Percentiles rank a stretch among this genome's conserved stretches.
These are phyloP conservation scores for Geotrichum phurueaensis DNA, from an alignment of 1,139 yeast genomes.

Conservation along the genomic window DNA sequence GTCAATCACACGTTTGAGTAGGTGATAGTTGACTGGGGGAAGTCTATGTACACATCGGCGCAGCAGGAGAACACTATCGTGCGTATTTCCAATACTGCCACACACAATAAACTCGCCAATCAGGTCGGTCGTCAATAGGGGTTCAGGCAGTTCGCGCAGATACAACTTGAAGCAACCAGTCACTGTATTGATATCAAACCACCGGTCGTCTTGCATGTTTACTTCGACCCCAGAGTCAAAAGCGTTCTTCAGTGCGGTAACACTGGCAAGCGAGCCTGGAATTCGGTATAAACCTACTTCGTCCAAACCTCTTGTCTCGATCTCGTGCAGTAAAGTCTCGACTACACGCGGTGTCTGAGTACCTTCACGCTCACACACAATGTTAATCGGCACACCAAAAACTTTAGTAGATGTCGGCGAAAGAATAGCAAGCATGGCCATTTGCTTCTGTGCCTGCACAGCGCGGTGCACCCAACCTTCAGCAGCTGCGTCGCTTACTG, in stretches of 20 bases:
- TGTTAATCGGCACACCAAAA: slow-evolving; percentile 83
- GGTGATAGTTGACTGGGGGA: slow-evolving; percentile 61
- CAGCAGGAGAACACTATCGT: slow-evolving; percentile 39
- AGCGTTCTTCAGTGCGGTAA: slow-evolving; percentile 59
- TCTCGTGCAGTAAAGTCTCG: slow-evolving; percentile 57
- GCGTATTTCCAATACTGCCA: slow-evolving; percentile 20
- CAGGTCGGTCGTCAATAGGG: slow-evolving; percentile 60
- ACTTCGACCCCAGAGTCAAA: slow-evolving; percentile 71
- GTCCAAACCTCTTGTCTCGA: slow-evolving; percentile 77
- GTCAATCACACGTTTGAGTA: slow-evolving; percentile 57
- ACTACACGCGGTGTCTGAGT: slow-evolving; percentile 60
- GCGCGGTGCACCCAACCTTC: slow-evolving; percentile 64
- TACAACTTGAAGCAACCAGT: slow-evolving; percentile 86
- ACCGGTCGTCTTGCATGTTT: slow-evolving; percentile 57
- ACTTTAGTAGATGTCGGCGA: slow-evolving; percentile 41
- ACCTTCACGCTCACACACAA: slow-evolving; percentile 67
- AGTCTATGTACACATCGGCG: slow-evolving; percentile 43
- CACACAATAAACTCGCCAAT: slow-evolving; percentile 45
- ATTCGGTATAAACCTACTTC: slow-evolving; percentile 92
- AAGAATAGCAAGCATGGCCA: slow-evolving; percentile 34
- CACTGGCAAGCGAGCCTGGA: slow-evolving; percentile 79
- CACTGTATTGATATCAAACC: slow-evolving; percentile 79
- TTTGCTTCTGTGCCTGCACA: slow-evolving; percentile 39
- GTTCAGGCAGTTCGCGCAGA: slow-evolving; percentile 84
- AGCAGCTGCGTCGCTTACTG: slow-evolving; percentile 54